Evolutionary conservation across 108 stramenopile species (phyloP), one percentile per base, ranked within the genome.

Genomic region (Mayamaea pseudoterrestris): DNA sequence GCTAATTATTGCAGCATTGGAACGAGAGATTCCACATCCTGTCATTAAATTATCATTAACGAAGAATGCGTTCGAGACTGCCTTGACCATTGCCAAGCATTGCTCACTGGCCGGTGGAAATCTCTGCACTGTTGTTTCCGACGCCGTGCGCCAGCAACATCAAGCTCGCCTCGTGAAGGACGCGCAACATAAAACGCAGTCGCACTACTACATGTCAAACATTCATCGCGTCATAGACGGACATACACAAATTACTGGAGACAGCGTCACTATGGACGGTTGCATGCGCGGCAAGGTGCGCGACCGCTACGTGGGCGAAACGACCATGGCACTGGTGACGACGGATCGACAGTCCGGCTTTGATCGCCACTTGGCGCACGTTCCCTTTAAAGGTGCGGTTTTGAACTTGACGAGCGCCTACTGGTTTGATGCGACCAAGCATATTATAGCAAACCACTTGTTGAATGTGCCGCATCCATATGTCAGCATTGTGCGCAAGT

Each of bases 281-380:
- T 29, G 52, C 37, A 59, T 42, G 35, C 50, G 59, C 16, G 83
- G 84, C 40, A 86, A 86, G 54, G 89, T 91, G 3, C 81, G 89
- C 16, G 89, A 91, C 63, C 78, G 83, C 5, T 79, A 83, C 50
- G 66, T 59, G 11, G 58, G 67, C 40, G 63, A 44, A 13, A 30
- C 32, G 0, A 34, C 40, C 3, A 59, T 98, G 20, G 86, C 96
- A 8, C 69, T 99, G 51, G 88, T 96, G 12, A 93, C 98, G 16
- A 97, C 96, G 28, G 98, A 98, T 71, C 80, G 98, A 29, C 96
- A 97, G 56, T 93, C 90, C 17, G 98, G 95, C 22, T 99, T 99
- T 64, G 98, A 99, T 71, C 90, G 98, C 11, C 63, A 72, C 50
- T 75, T 99, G 35, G 93, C 95, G 13, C 43, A 55, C 20, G 93